A percentile compares a stretch with the other conserved stretches of the same genome.
phyloP scores from a whole-genome alignment of 176 grass and related monocot species.

The Aegilops speltoides region DNA sequence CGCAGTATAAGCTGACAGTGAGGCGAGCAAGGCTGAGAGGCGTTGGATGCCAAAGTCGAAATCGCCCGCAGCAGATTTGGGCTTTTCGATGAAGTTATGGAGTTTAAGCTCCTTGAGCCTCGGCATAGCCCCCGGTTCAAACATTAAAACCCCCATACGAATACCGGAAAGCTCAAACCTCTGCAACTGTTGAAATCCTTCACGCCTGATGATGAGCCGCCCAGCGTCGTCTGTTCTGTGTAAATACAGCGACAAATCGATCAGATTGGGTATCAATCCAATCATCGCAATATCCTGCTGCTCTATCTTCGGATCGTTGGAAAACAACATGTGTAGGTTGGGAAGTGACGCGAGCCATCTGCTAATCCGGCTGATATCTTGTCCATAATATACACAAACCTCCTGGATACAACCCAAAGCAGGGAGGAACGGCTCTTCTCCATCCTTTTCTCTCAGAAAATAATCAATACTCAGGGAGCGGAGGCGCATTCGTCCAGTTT shows the following conservation, averaged over 20 bases:
- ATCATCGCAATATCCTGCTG: neutral
- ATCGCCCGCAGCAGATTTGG: neutral
- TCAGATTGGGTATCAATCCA: neutral
- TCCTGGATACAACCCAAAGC: neutral
- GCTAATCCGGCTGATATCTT: neutral
- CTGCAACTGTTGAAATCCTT: neutral
- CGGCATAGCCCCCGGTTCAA: conserved; percentile 2
- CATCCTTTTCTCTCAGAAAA: neutral
- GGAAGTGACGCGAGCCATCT: neutral
- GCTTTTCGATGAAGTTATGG: rapidly evolving
- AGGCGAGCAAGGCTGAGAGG: neutral
- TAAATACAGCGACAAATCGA: rapidly evolving
- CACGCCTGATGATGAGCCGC: neutral
- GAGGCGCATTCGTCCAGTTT: neutral
- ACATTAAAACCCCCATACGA: neutral
- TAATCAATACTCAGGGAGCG: neutral
- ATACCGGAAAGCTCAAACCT: rapidly evolving
- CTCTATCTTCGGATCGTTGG: rapidly evolving
- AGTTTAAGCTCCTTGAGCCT: neutral
- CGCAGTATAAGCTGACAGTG: rapidly evolving
- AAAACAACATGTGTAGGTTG: neutral
- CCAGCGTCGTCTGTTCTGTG: rapidly evolving
- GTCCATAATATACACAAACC: neutral
- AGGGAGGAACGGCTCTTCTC: neutral
- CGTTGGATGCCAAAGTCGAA: neutral